Evolutionary conservation across 2,329 filamentous ascomycete species (phyloP).

Genomic region (Alternaria novae-zelandiae): DNA sequence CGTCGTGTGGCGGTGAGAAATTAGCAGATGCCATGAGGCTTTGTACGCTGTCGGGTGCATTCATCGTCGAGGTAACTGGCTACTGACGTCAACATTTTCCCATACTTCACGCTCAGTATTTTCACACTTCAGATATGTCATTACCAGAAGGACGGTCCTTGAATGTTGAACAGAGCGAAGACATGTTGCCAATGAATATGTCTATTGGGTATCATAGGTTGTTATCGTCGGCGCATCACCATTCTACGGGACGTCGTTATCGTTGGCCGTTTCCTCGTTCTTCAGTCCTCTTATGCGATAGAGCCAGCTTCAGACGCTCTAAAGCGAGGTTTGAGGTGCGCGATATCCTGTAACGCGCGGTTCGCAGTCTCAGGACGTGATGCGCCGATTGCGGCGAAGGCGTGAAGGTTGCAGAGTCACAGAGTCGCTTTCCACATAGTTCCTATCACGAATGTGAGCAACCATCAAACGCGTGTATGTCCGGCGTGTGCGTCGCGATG

Average conservation of each 20-base stretch:
- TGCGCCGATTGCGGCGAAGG: constrained; percentile 10
- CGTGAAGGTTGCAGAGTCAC: constrained; percentile 11
- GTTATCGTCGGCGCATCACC: background rate
- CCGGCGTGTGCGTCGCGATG: background rate
- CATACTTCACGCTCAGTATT: background rate
- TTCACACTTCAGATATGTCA: background rate
- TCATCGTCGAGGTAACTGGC: background rate
- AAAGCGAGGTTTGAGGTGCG: constrained; percentile 8
- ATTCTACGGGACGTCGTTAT: background rate
- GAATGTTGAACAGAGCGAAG: background rate
- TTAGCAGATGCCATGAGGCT: background rate
- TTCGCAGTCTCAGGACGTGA: constrained; percentile 10
- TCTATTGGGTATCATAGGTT: constrained; percentile 16
- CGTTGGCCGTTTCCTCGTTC: background rate
- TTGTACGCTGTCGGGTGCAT: background rate
- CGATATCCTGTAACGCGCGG: constrained; percentile 10
- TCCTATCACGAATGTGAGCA: constrained; percentile 20
- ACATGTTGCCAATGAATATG: constrained; percentile 8
- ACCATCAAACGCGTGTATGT: background rate
- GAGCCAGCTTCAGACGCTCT: background rate
- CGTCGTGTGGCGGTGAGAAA: background rate
- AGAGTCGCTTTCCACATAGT: constrained; percentile 7
- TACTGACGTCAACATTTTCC: background rate
- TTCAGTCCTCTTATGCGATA: background rate
- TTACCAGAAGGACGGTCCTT: background rate